These are phyloP conservation scores for Leccinum disarticulatum DNA, from an alignment of 768 basidiomycete species.

Conservation along the genomic window DNA sequence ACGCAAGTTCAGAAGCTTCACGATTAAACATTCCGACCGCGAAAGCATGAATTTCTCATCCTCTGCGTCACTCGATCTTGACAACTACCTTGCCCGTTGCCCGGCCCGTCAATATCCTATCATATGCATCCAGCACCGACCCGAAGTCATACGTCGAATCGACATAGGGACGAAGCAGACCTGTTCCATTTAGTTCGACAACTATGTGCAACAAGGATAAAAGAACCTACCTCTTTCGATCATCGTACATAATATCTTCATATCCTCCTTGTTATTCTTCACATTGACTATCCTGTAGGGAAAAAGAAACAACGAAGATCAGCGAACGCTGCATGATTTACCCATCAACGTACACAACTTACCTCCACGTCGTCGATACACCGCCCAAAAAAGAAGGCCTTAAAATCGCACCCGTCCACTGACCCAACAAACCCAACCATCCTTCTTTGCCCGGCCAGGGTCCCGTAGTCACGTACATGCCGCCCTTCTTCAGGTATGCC, in stretches of 20 bases:
- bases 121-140: slow-evolving; percentile 61
- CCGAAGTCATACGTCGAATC: slow-evolving; percentile 61
- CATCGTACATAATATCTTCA: slow-evolving; percentile 37
- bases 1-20: too few relatives aligned
- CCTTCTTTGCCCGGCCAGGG: slow-evolving; percentile 37
- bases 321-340: background rate
- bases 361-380: slow-evolving; percentile 47
- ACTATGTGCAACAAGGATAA: background rate
- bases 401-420: background rate
- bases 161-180: slow-evolving; percentile 46
- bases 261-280: slow-evolving; percentile 34
- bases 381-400: slow-evolving; percentile 57
- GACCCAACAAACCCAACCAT: slow-evolving; percentile 11
- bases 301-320: background rate
- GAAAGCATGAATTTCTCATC: background rate
- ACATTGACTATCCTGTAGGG: slow-evolving; percentile 28
- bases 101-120: slow-evolving; percentile 51
- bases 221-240: slow-evolving; percentile 41
- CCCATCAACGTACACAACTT: slow-evolving; percentile 15
- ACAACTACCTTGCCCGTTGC: slow-evolving; percentile 71
- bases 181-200: slow-evolving; percentile 35
- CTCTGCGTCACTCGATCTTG: slow-evolving; percentile 37
- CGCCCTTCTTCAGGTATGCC: slow-evolving; percentile 52
- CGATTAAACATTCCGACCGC: too few relatives aligned
- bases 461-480: slow-evolving; percentile 54